Evolutionary conservation across 768 basidiomycete species (phyloP).

Genomic region (Amanita phalloides): DNA sequence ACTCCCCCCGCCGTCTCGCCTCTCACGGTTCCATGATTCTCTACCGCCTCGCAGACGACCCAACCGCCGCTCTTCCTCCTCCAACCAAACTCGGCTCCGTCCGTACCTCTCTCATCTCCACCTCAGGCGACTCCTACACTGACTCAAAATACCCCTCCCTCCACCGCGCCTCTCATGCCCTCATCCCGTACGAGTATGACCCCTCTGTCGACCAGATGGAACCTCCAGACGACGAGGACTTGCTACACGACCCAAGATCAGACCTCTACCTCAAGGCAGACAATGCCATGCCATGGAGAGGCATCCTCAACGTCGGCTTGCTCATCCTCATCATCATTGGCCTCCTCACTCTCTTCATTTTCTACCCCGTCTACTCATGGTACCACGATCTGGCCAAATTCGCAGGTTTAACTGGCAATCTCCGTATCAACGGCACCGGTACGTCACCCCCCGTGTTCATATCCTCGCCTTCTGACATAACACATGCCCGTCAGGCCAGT

Average conservation of each 20-base stretch:
- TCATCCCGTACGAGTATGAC: conserved; percentile 66
- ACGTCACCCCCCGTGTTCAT: conserved; percentile 4
- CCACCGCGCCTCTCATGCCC: conserved; percentile 18
- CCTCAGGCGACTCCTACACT: conserved; percentile 28
- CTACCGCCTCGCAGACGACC: conserved; percentile 44
- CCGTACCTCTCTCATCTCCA: conserved; percentile 22
- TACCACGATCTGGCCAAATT: conserved; percentile 28
- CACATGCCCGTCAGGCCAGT: conserved; percentile 35
- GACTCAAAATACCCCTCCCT: conserved; percentile 57
- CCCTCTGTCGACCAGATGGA: conserved; percentile 44
- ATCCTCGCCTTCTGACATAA: neutral
- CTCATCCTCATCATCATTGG: conserved; percentile 50
- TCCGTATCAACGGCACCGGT: conserved; percentile 49
- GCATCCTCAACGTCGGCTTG: conserved; percentile 57
- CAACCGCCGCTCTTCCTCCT: conserved; percentile 24
- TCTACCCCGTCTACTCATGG: conserved; percentile 62
- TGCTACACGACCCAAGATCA: conserved; percentile 51
- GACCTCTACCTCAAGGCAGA: conserved; percentile 15
- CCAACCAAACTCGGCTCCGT: conserved; percentile 10
- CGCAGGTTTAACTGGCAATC: conserved; percentile 47
- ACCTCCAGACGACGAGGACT: conserved; percentile 65
- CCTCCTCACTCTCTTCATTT: conserved; percentile 67
- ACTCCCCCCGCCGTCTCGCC: conserved; percentile 28
- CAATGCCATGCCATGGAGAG: conserved; percentile 31
- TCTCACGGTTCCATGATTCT: conserved; percentile 51